Conservation (phyloP, 129 eudicot genomes). For the Flaveria linearis region DNA sequence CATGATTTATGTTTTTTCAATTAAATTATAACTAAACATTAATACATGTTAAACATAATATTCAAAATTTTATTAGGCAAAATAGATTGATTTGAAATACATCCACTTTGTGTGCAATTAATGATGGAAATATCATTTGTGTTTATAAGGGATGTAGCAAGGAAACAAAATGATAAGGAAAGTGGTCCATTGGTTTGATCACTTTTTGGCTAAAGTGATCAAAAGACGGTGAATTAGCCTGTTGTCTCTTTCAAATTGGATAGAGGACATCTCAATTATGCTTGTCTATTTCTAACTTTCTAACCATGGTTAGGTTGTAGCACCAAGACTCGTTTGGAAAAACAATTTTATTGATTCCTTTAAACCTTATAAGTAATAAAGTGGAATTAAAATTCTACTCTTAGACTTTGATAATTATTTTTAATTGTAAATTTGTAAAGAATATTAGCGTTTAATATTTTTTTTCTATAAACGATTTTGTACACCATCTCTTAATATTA, state of each 20-base stretch:
- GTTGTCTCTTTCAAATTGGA: constrained; percentile 33
- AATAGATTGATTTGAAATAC: not conserved
- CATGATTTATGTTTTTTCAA: no score
- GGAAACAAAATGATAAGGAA: constrained; percentile 33
- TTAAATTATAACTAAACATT: no score
- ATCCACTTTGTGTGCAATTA: not conserved
- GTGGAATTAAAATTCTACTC: not conserved
- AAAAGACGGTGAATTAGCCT: constrained; percentile 35
- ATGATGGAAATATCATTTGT: constrained; percentile 12
- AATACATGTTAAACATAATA: no score
- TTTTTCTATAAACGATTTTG: no score
- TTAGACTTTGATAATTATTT: not conserved
- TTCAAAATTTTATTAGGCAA: no score
- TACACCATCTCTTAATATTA: no score
- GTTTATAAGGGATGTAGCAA: not conserved
- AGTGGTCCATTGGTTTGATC: constrained; percentile 33
- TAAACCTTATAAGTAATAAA: not conserved
- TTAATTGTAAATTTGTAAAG: not conserved
- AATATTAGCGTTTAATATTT: no score
- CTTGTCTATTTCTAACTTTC: not conserved
- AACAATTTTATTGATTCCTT: not conserved
- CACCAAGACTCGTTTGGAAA: not conserved
- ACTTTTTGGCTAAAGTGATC: constrained; percentile 33
- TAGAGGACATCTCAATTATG: constrained; percentile 34
- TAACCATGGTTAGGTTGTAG: constrained; percentile 5